phyloP scores from a whole-genome alignment of 768 basidiomycete genomes.

The Chalciporus piperatus region DNA sequence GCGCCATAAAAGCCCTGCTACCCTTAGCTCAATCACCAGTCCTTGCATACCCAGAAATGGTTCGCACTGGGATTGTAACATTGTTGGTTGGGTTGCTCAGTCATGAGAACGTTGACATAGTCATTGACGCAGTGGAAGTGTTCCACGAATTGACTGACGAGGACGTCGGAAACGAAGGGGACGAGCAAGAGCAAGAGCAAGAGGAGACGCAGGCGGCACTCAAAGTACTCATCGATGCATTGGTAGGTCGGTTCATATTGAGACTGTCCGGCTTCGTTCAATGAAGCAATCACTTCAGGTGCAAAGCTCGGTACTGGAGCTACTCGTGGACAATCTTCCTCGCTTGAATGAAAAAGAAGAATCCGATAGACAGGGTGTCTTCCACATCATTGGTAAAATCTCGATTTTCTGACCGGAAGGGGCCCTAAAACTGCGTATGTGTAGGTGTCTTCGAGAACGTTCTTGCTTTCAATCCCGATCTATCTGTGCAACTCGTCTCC shows the following conservation, averaged over 20 bases:
- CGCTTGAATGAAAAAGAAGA: constrained; percentile 92
- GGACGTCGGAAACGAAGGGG: constrained; percentile 80
- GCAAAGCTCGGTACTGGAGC: constrained; percentile 78
- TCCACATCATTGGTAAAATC: constrained; percentile 77
- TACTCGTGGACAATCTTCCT: constrained; percentile 84
- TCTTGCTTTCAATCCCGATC: constrained; percentile 76
- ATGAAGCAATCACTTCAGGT: constrained; percentile 45
- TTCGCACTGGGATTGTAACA: constrained; percentile 67
- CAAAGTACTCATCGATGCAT: constrained; percentile 67
- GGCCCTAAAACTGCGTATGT: not conserved
- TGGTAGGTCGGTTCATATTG: constrained; percentile 51
- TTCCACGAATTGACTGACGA: constrained; percentile 96
- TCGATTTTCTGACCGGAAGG: not conserved
- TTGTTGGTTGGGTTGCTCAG: constrained; percentile 82
- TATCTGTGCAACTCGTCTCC: constrained; percentile 66
- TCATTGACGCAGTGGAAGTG: constrained; percentile 91
- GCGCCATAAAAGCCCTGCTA: constrained; percentile 81
- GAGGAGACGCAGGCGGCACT: constrained; percentile 63
- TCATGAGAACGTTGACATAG: constrained; percentile 96
- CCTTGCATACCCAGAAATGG: constrained; percentile 86
- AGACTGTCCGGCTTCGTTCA: not conserved
- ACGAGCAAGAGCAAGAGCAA: constrained; percentile 61
- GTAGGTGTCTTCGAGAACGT: constrained; percentile 91
- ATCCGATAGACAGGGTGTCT: constrained; percentile 87
- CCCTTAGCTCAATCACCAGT: constrained; percentile 83